Evolutionary conservation across 768 basidiomycete genomes (phyloP), one percentile per base, ranked within the genome.

Genomic region (Multifurca ochricompacta): DNA sequence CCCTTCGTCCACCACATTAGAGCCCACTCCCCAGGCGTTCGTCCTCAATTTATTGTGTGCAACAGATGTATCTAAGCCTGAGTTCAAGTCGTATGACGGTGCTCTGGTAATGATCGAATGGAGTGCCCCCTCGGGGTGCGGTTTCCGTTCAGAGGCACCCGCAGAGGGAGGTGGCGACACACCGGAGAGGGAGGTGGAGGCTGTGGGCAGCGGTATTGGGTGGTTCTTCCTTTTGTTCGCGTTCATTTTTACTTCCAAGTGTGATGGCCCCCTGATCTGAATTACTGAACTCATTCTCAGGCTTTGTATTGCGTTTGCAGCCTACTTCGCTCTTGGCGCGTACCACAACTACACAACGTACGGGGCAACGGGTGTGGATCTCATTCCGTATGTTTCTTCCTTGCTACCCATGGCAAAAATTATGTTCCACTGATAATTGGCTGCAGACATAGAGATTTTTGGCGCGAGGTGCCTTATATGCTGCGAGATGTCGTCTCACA

Each of bases 321-420:
- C 78, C 3, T 94, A 94, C 70, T 82, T 94, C 60, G 77, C 65
- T 1, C 66, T 91, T 23, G 91, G 91, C 18, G 85, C 85, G 8
- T 94, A 91, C 67, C 85, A 89, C 70, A 92, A 94, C 63, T 91
- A 91, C 63, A 80, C 85, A 6, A 87, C 81, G 18, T 94, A 93
- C 65, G 91, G 91, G 18, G 87, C 91, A 8, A 77, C 81, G 23
- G 91, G 91, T 13, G 71, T 74, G 66, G 91, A 93, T 68, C 75
- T 92, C 50, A 82, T 92, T 66, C 90, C 89, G 87, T 90, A 66
- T 66, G 88, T 77, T 21, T 48, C n/a, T 30, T 44, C 10, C 55
- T 49, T 51, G 23, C 28, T 48, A 23, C 39, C 18, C 28, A n/a
- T 27, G 13, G 25, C 14, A 48, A 54, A 6, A 62, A 36, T 50